Evolutionary conservation across 805 yeast species (phyloP).

Genomic region (Candida endomychidarum): DNA sequence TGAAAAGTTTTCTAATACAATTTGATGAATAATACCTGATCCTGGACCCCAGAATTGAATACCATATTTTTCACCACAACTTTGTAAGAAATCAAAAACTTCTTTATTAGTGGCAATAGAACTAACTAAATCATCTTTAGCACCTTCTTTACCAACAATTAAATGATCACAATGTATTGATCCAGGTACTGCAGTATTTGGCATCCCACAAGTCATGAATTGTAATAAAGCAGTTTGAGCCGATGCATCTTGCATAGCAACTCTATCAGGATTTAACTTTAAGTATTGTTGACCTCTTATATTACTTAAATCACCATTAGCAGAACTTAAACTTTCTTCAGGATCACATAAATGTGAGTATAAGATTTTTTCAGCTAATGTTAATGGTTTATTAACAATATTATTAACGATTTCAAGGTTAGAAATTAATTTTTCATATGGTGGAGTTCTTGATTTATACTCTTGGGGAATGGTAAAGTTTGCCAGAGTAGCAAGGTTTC

Average conservation of each 20-base stretch:
- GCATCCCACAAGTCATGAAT: constrained; percentile 95
- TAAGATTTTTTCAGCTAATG: constrained; percentile 91
- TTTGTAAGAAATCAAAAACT: constrained; percentile 90
- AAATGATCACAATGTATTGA: constrained; percentile 98
- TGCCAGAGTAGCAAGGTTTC: constrained; percentile 32
- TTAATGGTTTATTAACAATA: constrained; percentile 73
- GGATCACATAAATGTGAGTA: constrained; percentile 92
- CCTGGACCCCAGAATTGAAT: constrained; percentile 99
- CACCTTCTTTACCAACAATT: constrained; percentile 95
- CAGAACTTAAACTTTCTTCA: constrained; percentile 64
- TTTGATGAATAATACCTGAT: constrained; percentile 97
- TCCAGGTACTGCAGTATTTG: constrained; percentile 85
- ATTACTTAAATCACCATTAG: constrained; percentile 48
- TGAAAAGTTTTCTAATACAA: constrained; percentile 93
- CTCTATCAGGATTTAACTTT: constrained; percentile 94
- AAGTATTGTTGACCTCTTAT: constrained; percentile 87
- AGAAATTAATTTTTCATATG: constrained; percentile 71
- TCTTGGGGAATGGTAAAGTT: constrained; percentile 53
- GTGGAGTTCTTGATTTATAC: constrained; percentile 75
- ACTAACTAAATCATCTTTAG: constrained; percentile 72
- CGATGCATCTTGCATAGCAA: constrained; percentile 99
- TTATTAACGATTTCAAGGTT: constrained; percentile 64
- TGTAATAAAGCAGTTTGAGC: constrained; percentile 99
- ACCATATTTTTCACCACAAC: constrained; percentile 92
- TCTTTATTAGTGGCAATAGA: constrained; percentile 88